Conservation (phyloP, 108 stramenopile species). For the Cyclotella kingstonii region DNA sequence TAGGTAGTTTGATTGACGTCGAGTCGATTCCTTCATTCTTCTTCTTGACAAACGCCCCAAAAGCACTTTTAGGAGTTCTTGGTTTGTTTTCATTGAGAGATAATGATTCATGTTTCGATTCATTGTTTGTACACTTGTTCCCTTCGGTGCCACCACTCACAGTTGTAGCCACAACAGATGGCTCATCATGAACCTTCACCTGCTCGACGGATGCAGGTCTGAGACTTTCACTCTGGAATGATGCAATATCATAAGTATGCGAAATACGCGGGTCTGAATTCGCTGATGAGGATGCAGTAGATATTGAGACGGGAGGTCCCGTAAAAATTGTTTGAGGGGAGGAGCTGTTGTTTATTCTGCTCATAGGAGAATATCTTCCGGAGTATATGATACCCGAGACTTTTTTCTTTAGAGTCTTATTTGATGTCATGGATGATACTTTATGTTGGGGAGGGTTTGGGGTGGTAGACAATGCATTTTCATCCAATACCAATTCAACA, state of each 20-base stretch:
- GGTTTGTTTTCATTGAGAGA: neutral
- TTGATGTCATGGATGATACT: neutral
- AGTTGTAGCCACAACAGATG: neutral
- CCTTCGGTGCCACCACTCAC: neutral
- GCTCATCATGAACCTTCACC: neutral
- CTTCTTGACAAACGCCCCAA: too few relatives aligned
- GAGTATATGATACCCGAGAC: conserved; percentile 9
- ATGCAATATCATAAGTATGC: conserved; percentile 6
- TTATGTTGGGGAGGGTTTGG: neutral
- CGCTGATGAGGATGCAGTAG: neutral
- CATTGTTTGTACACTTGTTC: neutral
- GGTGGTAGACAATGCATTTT: neutral
- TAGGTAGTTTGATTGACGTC: too few relatives aligned
- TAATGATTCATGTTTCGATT: conserved; percentile 1
- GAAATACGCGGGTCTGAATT: neutral
- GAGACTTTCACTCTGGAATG: conserved; percentile 1
- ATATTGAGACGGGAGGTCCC: neutral
- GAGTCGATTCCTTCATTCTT: too few relatives aligned
- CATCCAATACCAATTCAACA: conserved; percentile 33
- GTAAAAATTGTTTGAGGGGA: neutral
- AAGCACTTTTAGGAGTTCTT: too few relatives aligned
- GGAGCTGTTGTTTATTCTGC: neutral
- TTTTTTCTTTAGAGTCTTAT: conserved; percentile 15
- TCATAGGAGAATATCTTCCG: neutral
- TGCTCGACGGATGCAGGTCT: neutral